Base-by-base conservation (phyloP, 495 filamentous ascomycete species). In the Penicillium cinerascens region DNA sequence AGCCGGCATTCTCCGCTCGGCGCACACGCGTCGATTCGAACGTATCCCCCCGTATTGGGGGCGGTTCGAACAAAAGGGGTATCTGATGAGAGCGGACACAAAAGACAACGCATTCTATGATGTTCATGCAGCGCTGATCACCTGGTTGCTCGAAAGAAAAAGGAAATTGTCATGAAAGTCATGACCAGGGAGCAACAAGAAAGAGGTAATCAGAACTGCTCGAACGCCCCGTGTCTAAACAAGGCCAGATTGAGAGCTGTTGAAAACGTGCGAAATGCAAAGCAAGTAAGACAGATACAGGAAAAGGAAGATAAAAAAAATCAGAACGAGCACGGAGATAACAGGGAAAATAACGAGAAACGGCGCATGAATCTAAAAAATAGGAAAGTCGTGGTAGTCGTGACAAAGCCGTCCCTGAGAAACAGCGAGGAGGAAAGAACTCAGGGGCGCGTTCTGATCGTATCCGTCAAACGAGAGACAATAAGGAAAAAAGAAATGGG, bases 41-140 rank as follows among this genome's bases (percentile, higher is more conserved):
- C 68, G 59, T 70, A 5, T 58, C 69, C 70, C 72, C 69, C 63
- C 47, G n/a, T n/a, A 54, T 23, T 39, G 52, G 55, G 61, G 57
- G 69, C 65, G 69, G n/a, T 64, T 69, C 65, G 68, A 71, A 71
- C 66, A 70, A 60, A 70, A 70, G 63, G 80, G 82, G 82, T 84
- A 85, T 83, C 78, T 80, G 73, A 72, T 72, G 66, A 68, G 72
- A 77, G 69, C 75, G 73, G 70, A 72, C 69, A 68, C 54, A 68
- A 70, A 86, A 84, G 77, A 76, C 79, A 87, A 87, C 84, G 85
- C 84, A 85, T 77, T 89, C 86, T 89, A 88, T 87, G 73, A 75
- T 82, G 82, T 87, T 81, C 82, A 78, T 77, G 78, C 77, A 78
- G 77, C 74, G 69, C 73, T 64, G 73, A 74, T 60, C 73, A 70